Conservation (phyloP, 345 rosid genomes). For the Nephelium lappaceum region DNA sequence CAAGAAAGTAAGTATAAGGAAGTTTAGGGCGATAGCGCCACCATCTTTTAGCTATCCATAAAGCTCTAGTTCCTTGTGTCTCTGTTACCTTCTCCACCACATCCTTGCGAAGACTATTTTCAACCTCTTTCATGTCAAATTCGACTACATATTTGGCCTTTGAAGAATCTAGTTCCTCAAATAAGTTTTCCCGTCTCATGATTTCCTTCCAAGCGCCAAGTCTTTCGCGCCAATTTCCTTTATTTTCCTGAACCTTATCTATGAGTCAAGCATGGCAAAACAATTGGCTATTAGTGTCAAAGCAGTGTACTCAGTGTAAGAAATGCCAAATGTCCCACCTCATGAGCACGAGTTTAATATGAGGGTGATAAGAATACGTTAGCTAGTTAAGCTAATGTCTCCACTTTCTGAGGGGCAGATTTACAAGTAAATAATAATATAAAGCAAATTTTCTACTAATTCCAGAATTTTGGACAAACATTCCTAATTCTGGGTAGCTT, state of each 20-base stretch:
- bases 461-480: not conserved
- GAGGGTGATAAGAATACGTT: not conserved
- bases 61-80: constrained; percentile 72
- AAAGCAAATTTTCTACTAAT: not conserved
- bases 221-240: constrained; percentile 77
- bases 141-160: constrained; percentile 83
- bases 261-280: constrained; percentile 24
- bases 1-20: constrained; percentile 90
- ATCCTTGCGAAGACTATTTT: constrained; percentile 88
- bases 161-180: constrained; percentile 62
- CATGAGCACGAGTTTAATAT: not conserved
- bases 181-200: constrained; percentile 63
- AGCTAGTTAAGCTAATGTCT: not conserved
- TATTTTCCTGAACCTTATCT: constrained; percentile 50
- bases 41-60: constrained; percentile 99
- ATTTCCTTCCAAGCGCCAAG: constrained; percentile 73
- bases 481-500: not conserved
- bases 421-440: not conserved
- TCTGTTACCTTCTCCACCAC: constrained; percentile 61
- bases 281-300: not conserved
- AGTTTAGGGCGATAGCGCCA: constrained; percentile 95
- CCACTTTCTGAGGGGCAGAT: not conserved
- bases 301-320: constrained; percentile 18
- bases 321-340: not conserved
- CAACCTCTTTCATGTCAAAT: constrained; percentile 97